A percentile compares a stretch with the other conserved stretches of the same genome.
These are phyloP conservation scores for Arctostaphylos glauca DNA, from an alignment of 148 eudicot genomes.

Conservation along the genomic window DNA sequence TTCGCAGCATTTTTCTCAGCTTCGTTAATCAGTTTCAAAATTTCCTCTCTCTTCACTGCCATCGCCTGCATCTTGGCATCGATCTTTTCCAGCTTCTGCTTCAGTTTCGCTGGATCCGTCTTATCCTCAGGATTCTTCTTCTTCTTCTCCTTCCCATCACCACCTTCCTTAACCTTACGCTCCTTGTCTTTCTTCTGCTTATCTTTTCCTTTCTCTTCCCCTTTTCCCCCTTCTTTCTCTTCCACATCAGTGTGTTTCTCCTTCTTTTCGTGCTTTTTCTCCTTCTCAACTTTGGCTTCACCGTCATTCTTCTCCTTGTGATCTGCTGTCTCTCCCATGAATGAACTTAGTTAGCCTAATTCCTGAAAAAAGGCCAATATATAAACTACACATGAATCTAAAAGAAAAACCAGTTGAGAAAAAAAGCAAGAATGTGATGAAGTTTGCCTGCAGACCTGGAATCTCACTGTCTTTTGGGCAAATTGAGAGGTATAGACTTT, in stretches of 20 bases:
- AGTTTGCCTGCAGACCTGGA: background rate
- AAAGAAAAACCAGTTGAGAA: background rate
- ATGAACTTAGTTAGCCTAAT: background rate
- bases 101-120: slow-evolving; percentile 54
- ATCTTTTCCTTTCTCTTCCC: slow-evolving; percentile 28
- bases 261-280: slow-evolving; percentile 36
- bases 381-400: background rate
- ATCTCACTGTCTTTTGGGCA: background rate
- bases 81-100: slow-evolving; percentile 52
- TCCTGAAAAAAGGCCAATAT: background rate
- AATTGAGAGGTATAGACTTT: slow-evolving; percentile 8
- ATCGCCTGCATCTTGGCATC: slow-evolving; percentile 52
- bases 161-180: slow-evolving; percentile 21
- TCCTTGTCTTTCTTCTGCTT: slow-evolving; percentile 33
- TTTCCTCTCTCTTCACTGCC: slow-evolving; percentile 48
- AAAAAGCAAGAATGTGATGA: background rate
- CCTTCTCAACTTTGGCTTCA: slow-evolving; percentile 34
- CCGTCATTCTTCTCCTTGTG: slow-evolving; percentile 18
- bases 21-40: slow-evolving; percentile 48
- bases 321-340: slow-evolving; percentile 24
- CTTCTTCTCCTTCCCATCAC: slow-evolving; percentile 41
- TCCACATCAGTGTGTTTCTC: slow-evolving; percentile 31
- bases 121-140: slow-evolving; percentile 61
- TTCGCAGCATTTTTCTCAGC: slow-evolving; percentile 31
- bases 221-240: slow-evolving; percentile 24